A percentile compares a stretch with the other conserved stretches of the same genome.
Evolutionary conservation across 768 basidiomycete genomes (phyloP).

Genomic region (Vararia minispora): DNA sequence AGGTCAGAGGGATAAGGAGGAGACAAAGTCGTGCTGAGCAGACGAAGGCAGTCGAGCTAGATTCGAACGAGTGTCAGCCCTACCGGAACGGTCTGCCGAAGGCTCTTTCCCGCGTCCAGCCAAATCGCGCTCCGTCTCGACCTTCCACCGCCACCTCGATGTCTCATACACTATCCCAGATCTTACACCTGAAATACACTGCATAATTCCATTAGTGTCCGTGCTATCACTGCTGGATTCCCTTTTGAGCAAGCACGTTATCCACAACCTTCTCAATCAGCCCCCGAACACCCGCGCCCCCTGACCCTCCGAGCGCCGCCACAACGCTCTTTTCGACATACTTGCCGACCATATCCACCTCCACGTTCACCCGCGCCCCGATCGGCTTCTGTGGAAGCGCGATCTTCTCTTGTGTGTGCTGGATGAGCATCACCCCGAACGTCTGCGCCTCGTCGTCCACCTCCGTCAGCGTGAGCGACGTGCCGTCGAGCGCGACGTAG

Average conservation of each 20-base stretch:
- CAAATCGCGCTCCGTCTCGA: background rate
- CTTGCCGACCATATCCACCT: conserved; percentile 92
- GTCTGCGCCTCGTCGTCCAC: conserved; percentile 51
- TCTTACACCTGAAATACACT: background rate
- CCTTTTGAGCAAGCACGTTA: conserved; percentile 38
- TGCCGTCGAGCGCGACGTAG: conserved; percentile 88
- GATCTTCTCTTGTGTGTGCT: conserved; percentile 85
- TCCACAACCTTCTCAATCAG: conserved; percentile 51
- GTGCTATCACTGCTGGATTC: conserved; percentile 17
- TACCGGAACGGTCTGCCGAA: background rate
- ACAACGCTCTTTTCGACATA: conserved; percentile 78
- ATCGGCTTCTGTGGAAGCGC: conserved; percentile 63
- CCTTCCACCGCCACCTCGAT: background rate
- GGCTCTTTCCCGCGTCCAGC: background rate
- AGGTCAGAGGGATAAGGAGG: background rate
- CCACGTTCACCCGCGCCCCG: conserved; percentile 85
- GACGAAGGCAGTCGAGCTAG: background rate
- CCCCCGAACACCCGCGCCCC: conserved; percentile 32
- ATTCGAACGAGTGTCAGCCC: background rate
- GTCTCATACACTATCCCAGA: background rate
- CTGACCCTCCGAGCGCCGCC: conserved; percentile 50
- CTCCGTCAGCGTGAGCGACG: conserved; percentile 81
- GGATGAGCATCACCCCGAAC: conserved; percentile 92
- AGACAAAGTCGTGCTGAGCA: background rate
- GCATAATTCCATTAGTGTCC: background rate